Conservation (phyloP, 768 basidiomycete species). For the Russula abietina region DNA sequence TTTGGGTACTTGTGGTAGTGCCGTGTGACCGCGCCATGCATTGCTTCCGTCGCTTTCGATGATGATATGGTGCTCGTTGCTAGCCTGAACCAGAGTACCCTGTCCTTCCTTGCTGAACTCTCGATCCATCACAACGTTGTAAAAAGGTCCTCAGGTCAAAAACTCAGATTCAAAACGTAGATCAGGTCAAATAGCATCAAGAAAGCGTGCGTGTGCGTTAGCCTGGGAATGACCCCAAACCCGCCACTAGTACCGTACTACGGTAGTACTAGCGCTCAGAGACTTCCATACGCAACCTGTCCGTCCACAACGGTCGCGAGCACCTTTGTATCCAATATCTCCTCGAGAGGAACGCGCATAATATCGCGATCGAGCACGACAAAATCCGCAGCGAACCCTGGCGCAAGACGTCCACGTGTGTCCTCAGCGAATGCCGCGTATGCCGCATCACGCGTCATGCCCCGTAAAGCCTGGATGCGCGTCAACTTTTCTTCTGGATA, state of each 20-base stretch:
- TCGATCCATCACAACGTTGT: too few species aligned
- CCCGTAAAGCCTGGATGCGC: slow-evolving; percentile 75
- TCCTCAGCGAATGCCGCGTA: slow-evolving; percentile 79
- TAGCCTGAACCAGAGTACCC: too few species aligned
- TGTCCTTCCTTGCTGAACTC: slow-evolving; percentile 22
- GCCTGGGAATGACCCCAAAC: too few species aligned
- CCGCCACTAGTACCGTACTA: too few species aligned
- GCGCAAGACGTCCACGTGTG: slow-evolving; percentile 60
- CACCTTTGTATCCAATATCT: slow-evolving; percentile 64
- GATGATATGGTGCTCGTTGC: not conserved
- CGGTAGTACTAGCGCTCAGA: slow-evolving; percentile 19
- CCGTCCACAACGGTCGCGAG: slow-evolving; percentile 74
- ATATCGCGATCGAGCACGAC: slow-evolving; percentile 79
- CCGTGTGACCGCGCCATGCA: too few species aligned
- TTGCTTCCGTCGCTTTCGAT: too few species aligned
- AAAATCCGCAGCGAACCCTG: slow-evolving; percentile 84
- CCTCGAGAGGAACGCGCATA: slow-evolving; percentile 52
- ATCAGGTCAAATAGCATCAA: too few species aligned
- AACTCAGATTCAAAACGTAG: too few species aligned
- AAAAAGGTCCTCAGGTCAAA: too few species aligned
- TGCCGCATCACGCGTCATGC: slow-evolving; percentile 87
- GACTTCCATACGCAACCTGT: slow-evolving; percentile 52
- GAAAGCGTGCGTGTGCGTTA: too few species aligned
- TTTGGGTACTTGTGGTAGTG: too few species aligned
- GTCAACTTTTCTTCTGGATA: slow-evolving; percentile 68